phyloP scores from a whole-genome alignment of 2,329 filamentous ascomycete genomes.

The Claviceps sp. region DNA sequence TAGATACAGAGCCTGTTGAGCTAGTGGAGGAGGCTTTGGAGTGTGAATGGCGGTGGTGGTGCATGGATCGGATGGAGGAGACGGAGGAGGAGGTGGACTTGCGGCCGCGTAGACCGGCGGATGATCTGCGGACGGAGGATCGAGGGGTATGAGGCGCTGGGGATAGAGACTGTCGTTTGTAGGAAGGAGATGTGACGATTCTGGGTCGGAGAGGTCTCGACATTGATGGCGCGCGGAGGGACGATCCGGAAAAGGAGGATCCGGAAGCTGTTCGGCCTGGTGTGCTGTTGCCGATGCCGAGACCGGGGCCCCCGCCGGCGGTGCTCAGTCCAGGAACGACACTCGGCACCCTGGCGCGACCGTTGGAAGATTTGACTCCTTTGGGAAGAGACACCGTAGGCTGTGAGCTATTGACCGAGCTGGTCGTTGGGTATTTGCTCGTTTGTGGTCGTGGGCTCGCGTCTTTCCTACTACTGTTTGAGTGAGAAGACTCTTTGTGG shows the following conservation, averaged over 20 bases:
- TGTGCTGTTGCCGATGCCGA: background rate
- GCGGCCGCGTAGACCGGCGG: slow-evolving; percentile 69
- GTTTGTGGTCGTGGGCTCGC: slow-evolving; percentile 46
- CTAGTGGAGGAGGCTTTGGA: slow-evolving; percentile 92
- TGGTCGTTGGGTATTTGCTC: slow-evolving; percentile 37
- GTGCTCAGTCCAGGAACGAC: slow-evolving; percentile 4
- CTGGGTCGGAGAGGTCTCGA: slow-evolving; percentile 14
- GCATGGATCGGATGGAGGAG: slow-evolving; percentile 83
- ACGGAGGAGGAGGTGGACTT: slow-evolving; percentile 95
- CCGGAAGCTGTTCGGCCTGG: slow-evolving; percentile 12
- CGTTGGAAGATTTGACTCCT: slow-evolving; percentile 35
- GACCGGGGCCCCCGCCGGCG: background rate
- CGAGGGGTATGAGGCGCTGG: slow-evolving; percentile 81
- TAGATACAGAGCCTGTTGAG: slow-evolving; percentile 60
- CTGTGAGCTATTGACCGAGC: slow-evolving; percentile 18
- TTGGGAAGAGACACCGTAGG: slow-evolving; percentile 34
- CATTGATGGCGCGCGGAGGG: slow-evolving; percentile 14
- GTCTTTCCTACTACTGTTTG: slow-evolving; percentile 33
- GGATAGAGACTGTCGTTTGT: slow-evolving; percentile 68
- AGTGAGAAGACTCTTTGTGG: slow-evolving; percentile 29
- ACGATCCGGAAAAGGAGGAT: slow-evolving; percentile 11
- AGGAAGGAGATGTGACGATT: slow-evolving; percentile 22
- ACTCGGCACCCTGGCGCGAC: slow-evolving; percentile 23
- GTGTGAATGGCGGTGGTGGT: slow-evolving; percentile 73
- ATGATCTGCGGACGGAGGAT: slow-evolving; percentile 71